Conservation (phyloP, 1,284 basidiomycete genomes). For the Sporisorium iseilematis-ciliati region DNA sequence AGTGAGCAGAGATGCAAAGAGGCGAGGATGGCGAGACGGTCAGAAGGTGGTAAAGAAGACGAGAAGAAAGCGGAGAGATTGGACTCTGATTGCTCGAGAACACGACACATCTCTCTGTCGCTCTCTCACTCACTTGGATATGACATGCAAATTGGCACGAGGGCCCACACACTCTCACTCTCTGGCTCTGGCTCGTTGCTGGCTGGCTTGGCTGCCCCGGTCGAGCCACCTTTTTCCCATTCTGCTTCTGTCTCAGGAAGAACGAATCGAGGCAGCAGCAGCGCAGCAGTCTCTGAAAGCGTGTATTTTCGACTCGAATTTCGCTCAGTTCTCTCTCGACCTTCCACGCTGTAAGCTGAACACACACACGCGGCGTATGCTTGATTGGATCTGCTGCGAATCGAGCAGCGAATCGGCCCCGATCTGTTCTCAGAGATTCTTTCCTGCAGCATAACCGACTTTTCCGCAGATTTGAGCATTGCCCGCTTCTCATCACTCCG, state of each 20-base stretch:
- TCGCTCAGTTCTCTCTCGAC: neutral
- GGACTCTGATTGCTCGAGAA: neutral
- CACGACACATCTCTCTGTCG: conserved; percentile 4
- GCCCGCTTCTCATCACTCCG: neutral
- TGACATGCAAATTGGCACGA: too few species aligned
- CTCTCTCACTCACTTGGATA: too few species aligned
- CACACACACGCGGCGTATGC: neutral
- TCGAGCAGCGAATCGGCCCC: neutral
- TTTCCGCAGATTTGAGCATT: neutral
- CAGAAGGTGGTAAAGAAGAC: neutral
- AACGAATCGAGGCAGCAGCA: conserved; percentile 2
- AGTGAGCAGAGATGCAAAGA: conserved; percentile 7
- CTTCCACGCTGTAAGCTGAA: conserved; percentile 6
- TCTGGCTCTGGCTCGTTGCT: neutral
- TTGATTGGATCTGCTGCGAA: neutral
- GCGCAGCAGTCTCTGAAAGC: neutral
- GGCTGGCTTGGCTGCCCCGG: neutral
- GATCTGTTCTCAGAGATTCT: neutral
- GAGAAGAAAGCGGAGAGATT: conserved; percentile 12
- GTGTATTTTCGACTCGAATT: neutral
- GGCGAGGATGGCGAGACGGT: conserved; percentile 3
- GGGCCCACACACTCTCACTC: too few species aligned
- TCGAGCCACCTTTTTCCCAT: conserved; percentile 11
- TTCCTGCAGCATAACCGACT: conserved; percentile 1
- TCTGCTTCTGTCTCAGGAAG: conserved; percentile 13